Evolutionary conservation across 306 rosid genomes (phyloP).

Genomic region (Abrus precatorius): DNA sequence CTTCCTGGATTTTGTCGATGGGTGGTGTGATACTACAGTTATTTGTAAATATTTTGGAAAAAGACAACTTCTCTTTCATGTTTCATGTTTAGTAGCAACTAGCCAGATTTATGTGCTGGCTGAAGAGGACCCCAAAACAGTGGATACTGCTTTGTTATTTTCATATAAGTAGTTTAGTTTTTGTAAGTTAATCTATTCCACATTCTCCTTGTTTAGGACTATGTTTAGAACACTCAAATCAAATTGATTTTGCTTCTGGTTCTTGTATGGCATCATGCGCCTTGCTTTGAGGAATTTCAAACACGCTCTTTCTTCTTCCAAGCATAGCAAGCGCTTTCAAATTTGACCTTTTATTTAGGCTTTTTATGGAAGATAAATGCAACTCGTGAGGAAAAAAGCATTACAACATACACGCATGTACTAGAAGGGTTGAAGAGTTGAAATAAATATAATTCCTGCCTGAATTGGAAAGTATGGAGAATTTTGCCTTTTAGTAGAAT

Average conservation of each 20-base stretch:
- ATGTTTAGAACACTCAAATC: conserved; percentile 22
- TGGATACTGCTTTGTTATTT: conserved; percentile 53
- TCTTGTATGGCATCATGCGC: background rate
- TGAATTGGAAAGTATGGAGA: background rate
- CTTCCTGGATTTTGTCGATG: conserved; percentile 67
- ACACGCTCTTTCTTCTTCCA: conserved; percentile 8
- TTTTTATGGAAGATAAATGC: background rate
- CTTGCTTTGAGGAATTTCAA: conserved; percentile 29
- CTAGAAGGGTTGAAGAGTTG: background rate
- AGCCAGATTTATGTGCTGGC: conserved; percentile 47
- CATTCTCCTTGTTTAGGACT: conserved; percentile 35
- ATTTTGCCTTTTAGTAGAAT: background rate
- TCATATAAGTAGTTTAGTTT: conserved; percentile 51
- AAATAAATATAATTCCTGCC: background rate
- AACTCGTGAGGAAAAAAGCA: background rate
- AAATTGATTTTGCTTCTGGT: conserved; percentile 19
- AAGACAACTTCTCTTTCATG: conserved; percentile 46
- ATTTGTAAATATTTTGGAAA: conserved; percentile 69
- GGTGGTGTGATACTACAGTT: conserved; percentile 63
- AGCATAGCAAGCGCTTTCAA: conserved; percentile 5
- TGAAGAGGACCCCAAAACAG: conserved; percentile 37
- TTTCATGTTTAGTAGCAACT: conserved; percentile 55
- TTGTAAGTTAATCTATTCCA: conserved; percentile 53
- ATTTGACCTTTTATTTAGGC: background rate
- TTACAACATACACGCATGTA: background rate